phyloP scores from a whole-genome alignment of 257 asterid species.

The Solanum clarkiae region DNA sequence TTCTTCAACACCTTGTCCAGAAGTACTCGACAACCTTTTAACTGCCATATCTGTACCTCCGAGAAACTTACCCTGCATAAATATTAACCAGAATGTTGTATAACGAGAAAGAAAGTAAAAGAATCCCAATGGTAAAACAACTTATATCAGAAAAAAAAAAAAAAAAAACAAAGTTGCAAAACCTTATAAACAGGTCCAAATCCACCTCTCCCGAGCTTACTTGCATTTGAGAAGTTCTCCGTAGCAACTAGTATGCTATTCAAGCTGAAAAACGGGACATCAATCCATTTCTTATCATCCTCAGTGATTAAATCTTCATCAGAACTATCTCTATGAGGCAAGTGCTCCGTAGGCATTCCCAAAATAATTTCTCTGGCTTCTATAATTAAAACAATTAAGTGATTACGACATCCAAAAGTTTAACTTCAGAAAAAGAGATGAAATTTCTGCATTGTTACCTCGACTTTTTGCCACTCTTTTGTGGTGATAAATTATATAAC shows the following conservation, averaged over 20 bases:
- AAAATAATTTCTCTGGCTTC: background rate
- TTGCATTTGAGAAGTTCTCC: conserved; percentile 27
- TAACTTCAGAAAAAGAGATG: background rate
- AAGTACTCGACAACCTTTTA: conserved; percentile 26
- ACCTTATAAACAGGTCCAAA: conserved; percentile 64
- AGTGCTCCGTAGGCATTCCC: background rate
- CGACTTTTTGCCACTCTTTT: background rate
- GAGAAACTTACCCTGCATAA: conserved; percentile 23
- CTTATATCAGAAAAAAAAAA: background rate
- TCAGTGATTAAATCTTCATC: conserved; percentile 13
- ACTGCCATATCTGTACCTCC: conserved; percentile 29
- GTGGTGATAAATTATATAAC: conserved; percentile 9
- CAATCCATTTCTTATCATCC: conserved; percentile 15
- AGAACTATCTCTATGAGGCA: conserved; percentile 5
- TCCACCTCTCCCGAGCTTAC: conserved; percentile 57
- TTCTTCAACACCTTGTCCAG: conserved; percentile 30
- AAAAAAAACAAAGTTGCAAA: background rate
- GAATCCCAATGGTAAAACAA: background rate
- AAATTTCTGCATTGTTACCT: conserved; percentile 4
- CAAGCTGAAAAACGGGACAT: conserved; percentile 25
- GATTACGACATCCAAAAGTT: background rate
- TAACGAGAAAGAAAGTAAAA: background rate
- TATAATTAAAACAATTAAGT: background rate
- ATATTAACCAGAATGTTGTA: background rate
- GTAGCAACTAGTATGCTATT: conserved; percentile 33